A percentile compares a stretch with the other conserved stretches of the same genome.
Evolutionary conservation across 2,329 filamentous ascomycete species (phyloP).

Genomic region (Epichloe festucae): DNA sequence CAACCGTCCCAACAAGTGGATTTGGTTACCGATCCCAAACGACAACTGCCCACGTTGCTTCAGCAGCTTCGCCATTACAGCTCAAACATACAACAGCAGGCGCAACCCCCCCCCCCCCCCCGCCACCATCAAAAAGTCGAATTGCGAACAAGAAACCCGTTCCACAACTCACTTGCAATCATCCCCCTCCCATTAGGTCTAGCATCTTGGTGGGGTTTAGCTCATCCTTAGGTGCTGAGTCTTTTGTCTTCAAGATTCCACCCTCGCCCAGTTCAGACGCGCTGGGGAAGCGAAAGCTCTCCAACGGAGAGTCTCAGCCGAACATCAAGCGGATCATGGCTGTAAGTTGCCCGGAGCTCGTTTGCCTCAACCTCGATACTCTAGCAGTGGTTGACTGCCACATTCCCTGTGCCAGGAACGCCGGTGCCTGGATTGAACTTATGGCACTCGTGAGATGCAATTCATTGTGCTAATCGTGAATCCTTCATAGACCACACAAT

Average conservation of each 20-base stretch:
- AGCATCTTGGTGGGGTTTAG: conserved; percentile 17
- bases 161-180: background rate
- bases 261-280: conserved; percentile 27
- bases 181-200: background rate
- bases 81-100: background rate
- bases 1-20: background rate
- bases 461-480: conserved; percentile 6
- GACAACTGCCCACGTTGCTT: background rate
- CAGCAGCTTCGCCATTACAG: background rate
- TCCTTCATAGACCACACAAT: conserved; percentile 32
- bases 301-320: conserved; percentile 43
- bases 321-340: conserved; percentile 48
- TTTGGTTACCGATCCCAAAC: background rate
- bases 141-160: background rate
- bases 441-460: background rate
- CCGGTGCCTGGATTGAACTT: background rate
- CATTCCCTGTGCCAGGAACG: background rate
- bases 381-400: background rate
- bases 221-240: conserved; percentile 23
- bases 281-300: conserved; percentile 57
- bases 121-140: background rate
- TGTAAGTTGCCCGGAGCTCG: conserved; percentile 30
- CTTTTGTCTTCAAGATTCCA: conserved; percentile 22
- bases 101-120: background rate
- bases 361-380: background rate